Percentiles rank a stretch among this genome's conserved stretches.
Conservation (phyloP, 2,329 filamentous ascomycete species). For the Mollisiaceae sp. region DNA sequence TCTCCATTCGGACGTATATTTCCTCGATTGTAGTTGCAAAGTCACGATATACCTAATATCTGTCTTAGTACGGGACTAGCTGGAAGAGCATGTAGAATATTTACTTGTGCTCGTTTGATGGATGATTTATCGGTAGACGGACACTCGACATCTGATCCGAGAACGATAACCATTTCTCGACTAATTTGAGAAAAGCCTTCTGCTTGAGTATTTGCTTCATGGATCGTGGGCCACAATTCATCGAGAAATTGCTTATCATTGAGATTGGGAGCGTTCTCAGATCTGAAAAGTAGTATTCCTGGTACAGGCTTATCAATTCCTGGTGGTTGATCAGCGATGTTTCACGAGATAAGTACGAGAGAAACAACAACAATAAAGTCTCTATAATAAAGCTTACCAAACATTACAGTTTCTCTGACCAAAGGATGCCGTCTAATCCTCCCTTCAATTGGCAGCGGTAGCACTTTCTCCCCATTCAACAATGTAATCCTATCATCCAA, state of each 20-base stretch:
- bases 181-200: slow-evolving; percentile 58
- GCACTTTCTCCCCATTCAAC: slow-evolving; percentile 55
- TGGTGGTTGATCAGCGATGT: neutral
- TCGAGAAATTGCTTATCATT: slow-evolving; percentile 53
- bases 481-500: slow-evolving; percentile 53
- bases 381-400: slow-evolving; percentile 44
- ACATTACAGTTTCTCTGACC: slow-evolving; percentile 62
- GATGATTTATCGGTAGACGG: slow-evolving; percentile 60
- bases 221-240: slow-evolving; percentile 55
- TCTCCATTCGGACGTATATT: slow-evolving; percentile 43
- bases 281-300: slow-evolving; percentile 56
- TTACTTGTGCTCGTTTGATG: slow-evolving; percentile 51
- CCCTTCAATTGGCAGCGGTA: slow-evolving; percentile 56
- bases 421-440: slow-evolving; percentile 56
- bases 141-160: slow-evolving; percentile 49
- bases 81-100: no score
- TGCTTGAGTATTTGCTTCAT: slow-evolving; percentile 56
- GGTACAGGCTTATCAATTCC: slow-evolving; percentile 58
- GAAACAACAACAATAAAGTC: no score
- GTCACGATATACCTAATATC: slow-evolving; percentile 46
- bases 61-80: no score
- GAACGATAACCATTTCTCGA: slow-evolving; percentile 56
- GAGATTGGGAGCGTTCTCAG: slow-evolving; percentile 45
- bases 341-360: no score
- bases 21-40: slow-evolving; percentile 52